phyloP scores from a whole-genome alignment of 306 rosid species.

The Purshia tridentata region DNA sequence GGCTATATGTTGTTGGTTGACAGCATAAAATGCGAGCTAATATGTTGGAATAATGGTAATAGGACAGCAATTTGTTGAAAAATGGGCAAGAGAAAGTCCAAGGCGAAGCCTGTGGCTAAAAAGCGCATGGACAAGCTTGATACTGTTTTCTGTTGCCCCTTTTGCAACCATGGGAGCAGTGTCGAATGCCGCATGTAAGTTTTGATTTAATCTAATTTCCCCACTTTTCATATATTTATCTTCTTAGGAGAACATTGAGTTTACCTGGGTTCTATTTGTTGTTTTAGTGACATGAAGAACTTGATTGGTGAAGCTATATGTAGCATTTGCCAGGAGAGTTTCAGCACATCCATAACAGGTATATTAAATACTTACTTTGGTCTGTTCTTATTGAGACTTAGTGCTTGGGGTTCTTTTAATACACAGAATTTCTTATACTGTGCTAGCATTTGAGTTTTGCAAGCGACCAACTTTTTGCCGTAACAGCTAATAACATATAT shows the following conservation, averaged over 20 bases:
- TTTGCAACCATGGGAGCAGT: slow-evolving; percentile 85
- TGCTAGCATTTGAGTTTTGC: not conserved
- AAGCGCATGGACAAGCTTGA: slow-evolving; percentile 98
- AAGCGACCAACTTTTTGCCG: not conserved
- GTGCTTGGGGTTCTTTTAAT: not conserved
- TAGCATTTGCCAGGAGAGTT: slow-evolving; percentile 82
- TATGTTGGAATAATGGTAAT: slow-evolving; percentile 1
- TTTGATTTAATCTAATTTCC: not conserved
- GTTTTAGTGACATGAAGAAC: slow-evolving; percentile 86
- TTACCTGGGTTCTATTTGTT: not conserved
- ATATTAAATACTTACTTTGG: slow-evolving; percentile 2
- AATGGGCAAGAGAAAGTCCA: slow-evolving; percentile 98
- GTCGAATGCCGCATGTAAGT: slow-evolving; percentile 84
- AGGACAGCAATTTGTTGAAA: slow-evolving; percentile 33
- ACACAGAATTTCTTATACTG: not conserved
- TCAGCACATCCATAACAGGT: slow-evolving; percentile 80
- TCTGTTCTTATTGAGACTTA: not conserved
- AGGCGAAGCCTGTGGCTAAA: slow-evolving; percentile 89
- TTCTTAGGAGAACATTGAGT: not conserved
- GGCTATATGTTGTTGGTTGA: not conserved
- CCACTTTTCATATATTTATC: not conserved
- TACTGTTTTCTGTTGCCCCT: slow-evolving; percentile 87
- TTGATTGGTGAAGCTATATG: slow-evolving; percentile 88
- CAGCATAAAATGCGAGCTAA: not conserved
- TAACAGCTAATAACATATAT: not conserved